Conservation (phyloP, 345 rosid genomes). For the Lepidium aucheri region DNA sequence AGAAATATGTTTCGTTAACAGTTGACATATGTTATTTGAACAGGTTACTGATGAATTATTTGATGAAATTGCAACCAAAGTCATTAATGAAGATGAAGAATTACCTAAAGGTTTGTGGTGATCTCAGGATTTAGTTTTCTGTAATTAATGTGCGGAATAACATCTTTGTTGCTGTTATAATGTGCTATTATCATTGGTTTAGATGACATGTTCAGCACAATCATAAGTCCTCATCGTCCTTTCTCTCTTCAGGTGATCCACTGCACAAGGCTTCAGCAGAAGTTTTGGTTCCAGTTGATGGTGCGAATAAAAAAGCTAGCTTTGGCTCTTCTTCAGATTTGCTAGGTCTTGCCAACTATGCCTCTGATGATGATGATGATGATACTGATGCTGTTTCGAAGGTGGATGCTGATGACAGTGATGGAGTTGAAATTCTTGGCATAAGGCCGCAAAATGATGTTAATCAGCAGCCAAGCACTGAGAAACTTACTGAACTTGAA, state of each 20-base stretch:
- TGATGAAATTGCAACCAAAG: slow-evolving; percentile 92
- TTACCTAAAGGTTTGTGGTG: slow-evolving; percentile 43
- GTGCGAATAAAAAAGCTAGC: slow-evolving; percentile 41
- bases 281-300: slow-evolving; percentile 40
- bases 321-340: slow-evolving; percentile 61
- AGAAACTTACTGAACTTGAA: slow-evolving; percentile 28
- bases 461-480: slow-evolving; percentile 28
- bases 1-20: neutral
- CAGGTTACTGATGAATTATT: slow-evolving; percentile 95
- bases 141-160: neutral
- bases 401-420: slow-evolving; percentile 25
- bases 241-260: slow-evolving; percentile 29
- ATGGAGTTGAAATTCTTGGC: slow-evolving; percentile 40
- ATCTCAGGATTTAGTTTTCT: neutral
- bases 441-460: slow-evolving; percentile 24
- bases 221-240: slow-evolving; percentile 30
- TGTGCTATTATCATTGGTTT: slow-evolving; percentile 22
- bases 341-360: slow-evolving; percentile 89
- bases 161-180: neutral
- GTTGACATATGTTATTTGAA: slow-evolving; percentile 24
- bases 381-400: slow-evolving; percentile 52
- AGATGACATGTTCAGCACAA: slow-evolving; percentile 39
- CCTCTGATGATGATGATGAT: slow-evolving; percentile 78
- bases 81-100: slow-evolving; percentile 67
- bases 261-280: slow-evolving; percentile 45